Percentiles rank a stretch among this genome's conserved stretches.
Conservation (phyloP, 352 stramenopile genomes). For the Pythium volutum region DNA sequence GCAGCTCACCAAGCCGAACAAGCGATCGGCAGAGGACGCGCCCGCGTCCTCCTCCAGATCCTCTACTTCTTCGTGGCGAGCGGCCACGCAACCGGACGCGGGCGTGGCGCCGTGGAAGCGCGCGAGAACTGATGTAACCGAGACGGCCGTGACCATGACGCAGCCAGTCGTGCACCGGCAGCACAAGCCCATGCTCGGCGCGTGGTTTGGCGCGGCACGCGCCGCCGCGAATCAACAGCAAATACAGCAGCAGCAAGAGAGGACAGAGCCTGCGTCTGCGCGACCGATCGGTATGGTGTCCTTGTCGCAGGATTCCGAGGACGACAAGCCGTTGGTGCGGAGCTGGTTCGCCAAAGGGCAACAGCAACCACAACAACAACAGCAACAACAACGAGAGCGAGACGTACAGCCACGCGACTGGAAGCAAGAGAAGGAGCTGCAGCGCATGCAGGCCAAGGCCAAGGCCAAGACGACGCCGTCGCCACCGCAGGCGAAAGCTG, state of each 20-base stretch:
- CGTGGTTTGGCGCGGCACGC: conserved; percentile 8
- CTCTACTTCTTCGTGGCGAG: not conserved
- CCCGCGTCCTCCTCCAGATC: not conserved
- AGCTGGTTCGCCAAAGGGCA: not conserved
- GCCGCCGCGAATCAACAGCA: not conserved
- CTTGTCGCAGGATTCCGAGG: conserved; percentile 10
- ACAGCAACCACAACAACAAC: conserved; percentile 5
- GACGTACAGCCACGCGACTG: not conserved
- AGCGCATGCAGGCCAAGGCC: conserved; percentile 5
- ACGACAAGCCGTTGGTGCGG: conserved; percentile 6
- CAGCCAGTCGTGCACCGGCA: not conserved
- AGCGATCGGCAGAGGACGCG: conserved; percentile 1
- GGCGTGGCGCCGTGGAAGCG: conserved; percentile 7
- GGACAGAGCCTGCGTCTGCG: not conserved
- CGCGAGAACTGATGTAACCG: not conserved
- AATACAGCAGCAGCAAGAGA: not conserved
- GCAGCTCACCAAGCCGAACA: conserved; percentile 7
- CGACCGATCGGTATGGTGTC: not conserved
- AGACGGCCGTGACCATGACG: not conserved
- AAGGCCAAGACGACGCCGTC: not conserved
- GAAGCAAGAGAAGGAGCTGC: conserved; percentile 11
- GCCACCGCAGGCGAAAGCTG: conserved; percentile 1
- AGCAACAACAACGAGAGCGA: not conserved
- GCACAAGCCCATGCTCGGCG: conserved; percentile 13
- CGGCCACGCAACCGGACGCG: not conserved